Evolutionary conservation across 1,139 yeast genomes (phyloP), one percentile per base, ranked within the genome.

Genomic region (Blastobotrys arbuscula): DNA sequence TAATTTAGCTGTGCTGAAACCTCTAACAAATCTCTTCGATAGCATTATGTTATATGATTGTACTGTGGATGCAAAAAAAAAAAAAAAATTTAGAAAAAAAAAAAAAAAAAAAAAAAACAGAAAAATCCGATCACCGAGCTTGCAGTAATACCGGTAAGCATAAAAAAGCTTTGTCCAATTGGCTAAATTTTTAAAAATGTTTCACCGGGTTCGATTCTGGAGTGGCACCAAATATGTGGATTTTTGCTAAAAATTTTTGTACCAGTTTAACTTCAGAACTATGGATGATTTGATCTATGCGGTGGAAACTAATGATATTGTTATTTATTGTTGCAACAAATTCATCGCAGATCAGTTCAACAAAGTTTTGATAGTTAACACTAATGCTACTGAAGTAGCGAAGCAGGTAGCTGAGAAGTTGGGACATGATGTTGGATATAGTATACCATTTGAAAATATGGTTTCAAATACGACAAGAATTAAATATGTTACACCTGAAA

Each of bases 401-500:
- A 3, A 3, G 13, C 26, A 20, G 3, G 15, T 24, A 18, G 26
- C 39, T 19, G n/a, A 16, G 26, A 18, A 2, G 2, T 12, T 36
- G 12, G 42, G 39, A 10, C 18, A 26, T 5, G 33, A 86, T 2
- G 74, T 75, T 35, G 81, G 78, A 50, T 89, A 82, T 45, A 73
- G 78, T n/a, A 72, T 81, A 37, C 71, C 87, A 50, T 82, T 82
- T 61, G 86, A 81, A 45, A 84, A 81, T 53, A 73, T 66, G 44
- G 76, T 87, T 0, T 70, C 79, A 20, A 65, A 71, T 0, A 60
- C 60, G 8, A 86, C 95, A 0, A 64, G 71, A 48, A 78, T 86
- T 54, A 83, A 83, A 62, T 87, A 84, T 63, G 61, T 77, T 73
- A 84, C 95, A 0, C 95, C 86, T 53, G 95, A 96, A 65, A 77